A percentile compares a stretch with the other conserved stretches of the same genome.
Evolutionary conservation across 1,284 basidiomycete species (phyloP).

Genomic region (Phlebopus sp.): DNA sequence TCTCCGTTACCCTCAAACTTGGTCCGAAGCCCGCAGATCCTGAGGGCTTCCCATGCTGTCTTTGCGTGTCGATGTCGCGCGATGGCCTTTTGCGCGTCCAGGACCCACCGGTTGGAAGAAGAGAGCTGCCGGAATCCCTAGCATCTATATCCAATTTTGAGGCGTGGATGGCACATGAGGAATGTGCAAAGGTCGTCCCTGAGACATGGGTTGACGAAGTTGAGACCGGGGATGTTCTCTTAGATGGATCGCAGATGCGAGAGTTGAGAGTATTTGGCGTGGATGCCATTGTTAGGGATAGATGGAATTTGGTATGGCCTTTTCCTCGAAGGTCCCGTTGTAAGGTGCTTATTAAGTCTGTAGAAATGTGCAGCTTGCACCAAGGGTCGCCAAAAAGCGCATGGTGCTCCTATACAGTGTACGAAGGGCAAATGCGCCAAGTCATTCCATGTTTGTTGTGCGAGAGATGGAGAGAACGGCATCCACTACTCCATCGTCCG

Average conservation of each 20-base stretch:
- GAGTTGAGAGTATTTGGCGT: slow-evolving; percentile 75
- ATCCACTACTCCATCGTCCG: slow-evolving; percentile 61
- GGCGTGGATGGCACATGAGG: slow-evolving; percentile 69
- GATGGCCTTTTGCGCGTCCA: slow-evolving; percentile 68
- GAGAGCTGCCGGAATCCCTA: slow-evolving; percentile 41
- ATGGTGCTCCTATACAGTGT: slow-evolving; percentile 93
- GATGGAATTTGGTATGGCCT: slow-evolving; percentile 81
- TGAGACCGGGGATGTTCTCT: slow-evolving; percentile 33
- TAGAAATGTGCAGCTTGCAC: slow-evolving; percentile 89
- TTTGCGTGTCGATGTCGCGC: slow-evolving; percentile 65
- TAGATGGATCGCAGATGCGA: slow-evolving; percentile 36
- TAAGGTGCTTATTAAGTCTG: slow-evolving; percentile 5
- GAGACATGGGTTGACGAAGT: slow-evolving; percentile 83
- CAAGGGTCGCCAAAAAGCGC: slow-evolving; percentile 61
- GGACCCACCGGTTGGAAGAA: slow-evolving; percentile 57
- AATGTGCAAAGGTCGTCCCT: slow-evolving; percentile 76
- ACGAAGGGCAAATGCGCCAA: slow-evolving; percentile 91
- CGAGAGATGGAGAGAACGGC: slow-evolving; percentile 54
- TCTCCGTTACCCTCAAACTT: slow-evolving; percentile 56
- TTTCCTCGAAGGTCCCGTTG: slow-evolving; percentile 2
- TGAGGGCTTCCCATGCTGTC: slow-evolving; percentile 70
- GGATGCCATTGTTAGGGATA: slow-evolving; percentile 80
- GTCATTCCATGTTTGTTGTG: slow-evolving; percentile 93
- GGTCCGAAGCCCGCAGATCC: slow-evolving; percentile 56
- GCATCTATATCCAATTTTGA: slow-evolving; percentile 33